Evolutionary conservation across 2,329 filamentous ascomycete species (phyloP).

Genomic region (Ilyonectria destructans): DNA sequence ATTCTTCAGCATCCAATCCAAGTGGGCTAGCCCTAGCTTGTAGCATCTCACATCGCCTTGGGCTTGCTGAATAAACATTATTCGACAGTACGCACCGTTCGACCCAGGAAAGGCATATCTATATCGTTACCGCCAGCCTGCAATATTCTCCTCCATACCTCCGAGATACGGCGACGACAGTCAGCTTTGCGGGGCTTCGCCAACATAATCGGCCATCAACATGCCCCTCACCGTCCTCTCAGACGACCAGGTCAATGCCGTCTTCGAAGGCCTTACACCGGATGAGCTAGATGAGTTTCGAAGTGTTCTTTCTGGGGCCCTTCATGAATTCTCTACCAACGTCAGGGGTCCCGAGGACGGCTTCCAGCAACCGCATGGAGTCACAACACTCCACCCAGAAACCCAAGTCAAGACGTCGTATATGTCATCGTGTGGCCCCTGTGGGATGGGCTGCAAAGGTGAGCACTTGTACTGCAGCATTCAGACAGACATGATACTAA

Average conservation of each 20-base stretch:
- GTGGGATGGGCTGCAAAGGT: slow-evolving; percentile 80
- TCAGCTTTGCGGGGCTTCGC: slow-evolving; percentile 11
- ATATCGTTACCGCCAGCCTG: background rate
- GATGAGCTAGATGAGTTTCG: slow-evolving; percentile 70
- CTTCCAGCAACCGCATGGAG: slow-evolving; percentile 71
- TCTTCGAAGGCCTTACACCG: slow-evolving; percentile 69
- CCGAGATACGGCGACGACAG: slow-evolving; percentile 23
- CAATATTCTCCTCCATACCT: slow-evolving; percentile 9
- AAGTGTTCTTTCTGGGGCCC: slow-evolving; percentile 64
- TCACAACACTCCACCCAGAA: slow-evolving; percentile 62
- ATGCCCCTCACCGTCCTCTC: slow-evolving; percentile 75
- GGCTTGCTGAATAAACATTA: slow-evolving; percentile 22
- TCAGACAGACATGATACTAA: background rate
- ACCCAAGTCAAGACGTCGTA: slow-evolving; percentile 77
- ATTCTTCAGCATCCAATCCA: slow-evolving; percentile 34
- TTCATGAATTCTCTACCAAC: slow-evolving; percentile 76
- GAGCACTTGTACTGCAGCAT: slow-evolving; percentile 16
- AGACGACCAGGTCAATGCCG: slow-evolving; percentile 68
- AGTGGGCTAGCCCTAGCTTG: slow-evolving; percentile 29
- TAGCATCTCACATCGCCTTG: slow-evolving; percentile 6
- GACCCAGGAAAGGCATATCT: background rate
- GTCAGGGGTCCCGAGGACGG: slow-evolving; percentile 62
- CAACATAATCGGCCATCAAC: slow-evolving; percentile 27
- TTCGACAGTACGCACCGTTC: background rate
- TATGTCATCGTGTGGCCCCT: slow-evolving; percentile 79